A percentile compares a stretch with the other conserved stretches of the same genome.
Evolutionary conservation across 2,329 filamentous ascomycete species (phyloP).

Genomic region (Dactylellina leptospora): DNA sequence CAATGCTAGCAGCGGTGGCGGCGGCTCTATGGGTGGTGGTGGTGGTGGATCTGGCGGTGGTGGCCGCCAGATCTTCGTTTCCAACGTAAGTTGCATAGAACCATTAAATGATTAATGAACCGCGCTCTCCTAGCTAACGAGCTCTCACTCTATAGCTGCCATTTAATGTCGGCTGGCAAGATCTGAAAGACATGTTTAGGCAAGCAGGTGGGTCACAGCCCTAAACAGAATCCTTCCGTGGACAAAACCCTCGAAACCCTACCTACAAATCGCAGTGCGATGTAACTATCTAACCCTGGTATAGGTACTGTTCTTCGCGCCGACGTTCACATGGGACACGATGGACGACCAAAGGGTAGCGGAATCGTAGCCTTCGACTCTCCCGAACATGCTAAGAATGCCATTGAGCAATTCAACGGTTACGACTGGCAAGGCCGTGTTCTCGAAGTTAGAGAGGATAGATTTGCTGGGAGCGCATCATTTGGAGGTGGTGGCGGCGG

Average conservation of each 20-base stretch:
- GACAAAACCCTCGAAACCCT: constrained; percentile 34
- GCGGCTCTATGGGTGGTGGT: constrained; percentile 57
- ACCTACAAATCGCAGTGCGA: constrained; percentile 41
- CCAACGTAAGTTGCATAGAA: constrained; percentile 80
- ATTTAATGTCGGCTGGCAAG: constrained; percentile 98
- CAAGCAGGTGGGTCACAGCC: constrained; percentile 80
- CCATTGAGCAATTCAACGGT: constrained; percentile 96
- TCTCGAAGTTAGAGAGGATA: constrained; percentile 94
- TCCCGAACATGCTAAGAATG: constrained; percentile 91
- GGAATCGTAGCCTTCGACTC: constrained; percentile 97
- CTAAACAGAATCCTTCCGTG: constrained; percentile 49
- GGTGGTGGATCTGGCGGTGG: constrained; percentile 64
- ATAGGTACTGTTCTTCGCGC: constrained; percentile 86
- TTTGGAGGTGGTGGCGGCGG: constrained; percentile 63
- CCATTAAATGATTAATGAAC: too few relatives aligned
- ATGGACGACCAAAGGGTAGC: constrained; percentile 93
- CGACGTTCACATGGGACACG: constrained; percentile 90
- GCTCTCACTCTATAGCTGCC: constrained; percentile 76
- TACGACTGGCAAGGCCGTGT: constrained; percentile 97
- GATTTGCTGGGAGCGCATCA: constrained; percentile 75
- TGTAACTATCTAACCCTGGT: constrained; percentile 24
- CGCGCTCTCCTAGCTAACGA: too few relatives aligned
- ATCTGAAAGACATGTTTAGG: constrained; percentile 97
- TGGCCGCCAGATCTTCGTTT: constrained; percentile 92
- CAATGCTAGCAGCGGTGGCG: constrained; percentile 55